Base-by-base conservation (phyloP, 116 monocot genomes). In the Phalaenopsis hybrid region DNA sequence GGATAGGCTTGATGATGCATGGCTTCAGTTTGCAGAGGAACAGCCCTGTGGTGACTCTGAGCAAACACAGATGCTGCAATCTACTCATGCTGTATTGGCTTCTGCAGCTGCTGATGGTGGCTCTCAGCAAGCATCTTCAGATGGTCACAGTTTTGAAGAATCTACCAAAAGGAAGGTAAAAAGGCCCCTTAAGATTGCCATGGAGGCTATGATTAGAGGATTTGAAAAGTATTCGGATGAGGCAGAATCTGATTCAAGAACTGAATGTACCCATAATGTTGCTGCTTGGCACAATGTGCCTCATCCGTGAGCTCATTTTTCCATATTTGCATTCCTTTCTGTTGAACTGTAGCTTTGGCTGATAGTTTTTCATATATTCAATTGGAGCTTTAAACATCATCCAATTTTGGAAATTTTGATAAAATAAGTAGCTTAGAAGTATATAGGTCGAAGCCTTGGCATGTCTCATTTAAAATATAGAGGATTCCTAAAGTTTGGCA, bases 221-320 rank as follows among this genome's bases (percentile, higher is more conserved):
- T 87, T 91, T 68, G 96, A 92, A 80, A 87, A 88, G 73, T 87
- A 83, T 73, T 44, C 80, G 5, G 84, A 86, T 77, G 87, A 86
- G 16, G 91, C 79, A 49, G 83, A 81, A 41, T 50, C 52, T 76
- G 59, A 63, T 86, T 33, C 21, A 25, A 70, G 65, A 51, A 74
- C 34, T 18, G 88, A 85, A 33, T 88, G 91, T 65, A 78, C 75
- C 67, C 94, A 92, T 85, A 92, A 81, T 79, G 87, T 96, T 85
- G 96, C 92, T 17, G 86, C 96, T 82, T 96, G 96, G 96, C 91
- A 96, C 77, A 96, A 96, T 84, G 92, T 91, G 8, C 91, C 89
- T 77, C 68, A 79, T 51, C 96, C 96, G 96, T 96, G 80, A 88
- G 96, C 89, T 0, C 51, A 18, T 63, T 23, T 63, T 18, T 63